Conservation (phyloP, 257 asterid genomes). For the Gardenia jasminoides region DNA sequence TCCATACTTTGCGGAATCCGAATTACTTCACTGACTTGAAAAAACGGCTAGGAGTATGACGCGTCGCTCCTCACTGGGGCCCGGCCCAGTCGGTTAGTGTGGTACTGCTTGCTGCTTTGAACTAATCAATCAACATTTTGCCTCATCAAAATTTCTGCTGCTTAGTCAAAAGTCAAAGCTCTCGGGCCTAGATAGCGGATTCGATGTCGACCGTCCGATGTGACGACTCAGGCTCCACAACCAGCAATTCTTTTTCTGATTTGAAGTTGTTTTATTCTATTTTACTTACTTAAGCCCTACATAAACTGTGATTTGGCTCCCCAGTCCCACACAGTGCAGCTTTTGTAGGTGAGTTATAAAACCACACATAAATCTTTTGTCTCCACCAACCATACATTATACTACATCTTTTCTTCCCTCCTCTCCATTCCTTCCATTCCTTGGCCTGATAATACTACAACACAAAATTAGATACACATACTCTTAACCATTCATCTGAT, state of each 20-base stretch:
- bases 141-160: not conserved
- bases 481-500: not conserved
- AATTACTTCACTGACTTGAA: not conserved
- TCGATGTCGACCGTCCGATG: not conserved
- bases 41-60: not conserved
- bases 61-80: not conserved
- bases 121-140: not conserved
- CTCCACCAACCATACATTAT: conserved; percentile 15
- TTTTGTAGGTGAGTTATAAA: conserved; percentile 9
- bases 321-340: not conserved
- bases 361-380: not conserved
- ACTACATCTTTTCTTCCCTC: not conserved
- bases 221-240: not conserved
- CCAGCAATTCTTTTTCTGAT: not conserved
- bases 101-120: too few relatives aligned
- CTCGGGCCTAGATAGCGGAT: conserved; percentile 1
- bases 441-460: not conserved
- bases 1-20: too few relatives aligned
- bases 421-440: not conserved
- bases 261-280: not conserved
- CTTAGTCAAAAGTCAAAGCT: not conserved
- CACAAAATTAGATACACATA: not conserved
- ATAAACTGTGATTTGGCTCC: not conserved
- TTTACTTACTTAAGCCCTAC: not conserved
- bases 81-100: not conserved